phyloP scores from a whole-genome alignment of 345 rosid genomes.

The Balakata baccata region DNA sequence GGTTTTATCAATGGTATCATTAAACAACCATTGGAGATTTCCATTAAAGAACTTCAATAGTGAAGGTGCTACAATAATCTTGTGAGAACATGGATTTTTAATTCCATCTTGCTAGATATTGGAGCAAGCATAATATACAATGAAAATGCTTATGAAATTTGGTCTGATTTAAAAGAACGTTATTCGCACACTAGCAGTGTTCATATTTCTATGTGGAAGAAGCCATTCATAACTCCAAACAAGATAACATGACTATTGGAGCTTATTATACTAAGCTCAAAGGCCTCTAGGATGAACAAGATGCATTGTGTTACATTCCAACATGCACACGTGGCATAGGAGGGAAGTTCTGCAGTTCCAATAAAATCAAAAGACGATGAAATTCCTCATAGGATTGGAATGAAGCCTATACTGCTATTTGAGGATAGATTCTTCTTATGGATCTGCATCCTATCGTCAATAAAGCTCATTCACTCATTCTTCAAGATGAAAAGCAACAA shows the following conservation, averaged over 20 bases:
- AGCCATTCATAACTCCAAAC: background rate
- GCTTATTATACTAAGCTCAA: background rate
- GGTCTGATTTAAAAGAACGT: background rate
- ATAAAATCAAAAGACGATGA: background rate
- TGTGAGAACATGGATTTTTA: background rate
- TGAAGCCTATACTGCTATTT: background rate
- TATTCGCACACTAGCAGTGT: background rate
- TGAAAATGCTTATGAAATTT: background rate
- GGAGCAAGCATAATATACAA: background rate
- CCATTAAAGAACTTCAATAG: background rate
- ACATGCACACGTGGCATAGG: background rate
- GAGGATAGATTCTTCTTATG: background rate
- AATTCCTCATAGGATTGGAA: background rate
- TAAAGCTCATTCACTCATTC: background rate
- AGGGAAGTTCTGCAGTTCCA: background rate
- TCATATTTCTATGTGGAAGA: conserved; percentile 3
- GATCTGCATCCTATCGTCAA: background rate
- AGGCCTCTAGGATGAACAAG: background rate
- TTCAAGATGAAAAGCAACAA: background rate
- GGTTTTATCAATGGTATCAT: background rate
- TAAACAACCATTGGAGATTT: background rate
- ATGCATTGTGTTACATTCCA: background rate
- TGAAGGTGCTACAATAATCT: conserved; percentile 2
- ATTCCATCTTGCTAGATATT: conserved; percentile 5
- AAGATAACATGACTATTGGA: background rate